These are phyloP conservation scores for Fusarium torulosum DNA, from an alignment of 2,329 filamentous ascomycete genomes.

Conservation along the genomic window DNA sequence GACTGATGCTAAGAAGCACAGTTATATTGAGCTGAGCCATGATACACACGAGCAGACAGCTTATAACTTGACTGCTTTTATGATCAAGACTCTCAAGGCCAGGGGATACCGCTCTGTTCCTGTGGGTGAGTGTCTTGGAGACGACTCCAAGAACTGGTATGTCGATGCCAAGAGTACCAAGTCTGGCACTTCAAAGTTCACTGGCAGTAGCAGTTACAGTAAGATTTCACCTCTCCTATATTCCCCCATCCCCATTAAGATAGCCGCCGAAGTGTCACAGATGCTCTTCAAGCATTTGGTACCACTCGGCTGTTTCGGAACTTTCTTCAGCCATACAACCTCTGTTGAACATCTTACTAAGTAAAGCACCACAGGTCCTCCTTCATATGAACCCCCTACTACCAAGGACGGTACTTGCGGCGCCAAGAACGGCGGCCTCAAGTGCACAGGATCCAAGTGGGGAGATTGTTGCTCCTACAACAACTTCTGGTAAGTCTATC, in stretches of 20 bases:
- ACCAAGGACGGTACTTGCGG: conserved; percentile 54
- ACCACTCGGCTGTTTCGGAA: conserved; percentile 2
- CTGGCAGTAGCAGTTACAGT: conserved; percentile 11
- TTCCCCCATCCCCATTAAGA: not conserved
- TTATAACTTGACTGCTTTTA: conserved; percentile 56
- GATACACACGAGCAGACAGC: conserved; percentile 63
- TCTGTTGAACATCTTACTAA: not conserved
- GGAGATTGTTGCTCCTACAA: conserved; percentile 56
- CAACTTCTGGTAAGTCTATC: conserved; percentile 51
- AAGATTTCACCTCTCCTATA: conserved; percentile 1
- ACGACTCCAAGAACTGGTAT: conserved; percentile 65
- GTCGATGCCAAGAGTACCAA: conserved; percentile 47
- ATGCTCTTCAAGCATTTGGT: not conserved
- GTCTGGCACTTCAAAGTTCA: conserved; percentile 37
- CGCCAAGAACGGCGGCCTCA: conserved; percentile 41
- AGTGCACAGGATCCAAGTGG: conserved; percentile 51
- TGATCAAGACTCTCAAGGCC: conserved; percentile 56
- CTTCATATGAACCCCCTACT: not conserved
- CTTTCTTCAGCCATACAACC: not conserved
- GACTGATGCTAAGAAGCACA: conserved; percentile 38
- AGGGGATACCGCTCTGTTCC: conserved; percentile 63
- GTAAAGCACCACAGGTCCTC: conserved; percentile 4
- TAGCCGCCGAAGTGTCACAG: not conserved
- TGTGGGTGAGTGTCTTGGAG: conserved; percentile 68
- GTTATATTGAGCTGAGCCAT: conserved; percentile 66